Evolutionary conservation across 176 grass and related monocot genomes (phyloP).

Genomic region (Eleusine coracana): DNA sequence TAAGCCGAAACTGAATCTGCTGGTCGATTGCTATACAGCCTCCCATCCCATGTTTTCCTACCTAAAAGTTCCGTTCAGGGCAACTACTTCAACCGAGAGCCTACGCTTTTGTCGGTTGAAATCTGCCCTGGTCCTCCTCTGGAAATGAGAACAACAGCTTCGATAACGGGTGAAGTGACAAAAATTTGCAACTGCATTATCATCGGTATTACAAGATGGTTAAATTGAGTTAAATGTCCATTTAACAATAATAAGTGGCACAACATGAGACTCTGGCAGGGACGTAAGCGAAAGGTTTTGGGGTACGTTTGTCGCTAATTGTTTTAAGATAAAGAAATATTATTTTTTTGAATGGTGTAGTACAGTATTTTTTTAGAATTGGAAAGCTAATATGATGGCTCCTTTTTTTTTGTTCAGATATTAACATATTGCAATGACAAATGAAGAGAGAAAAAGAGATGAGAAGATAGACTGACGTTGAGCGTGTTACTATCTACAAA

Average conservation of each 20-base stretch:
- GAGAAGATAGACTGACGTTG: no score
- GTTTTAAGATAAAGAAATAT: no score
- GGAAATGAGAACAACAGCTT: conserved; percentile 1
- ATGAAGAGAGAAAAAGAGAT: no score
- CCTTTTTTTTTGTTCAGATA: no score
- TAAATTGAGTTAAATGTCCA: neutral
- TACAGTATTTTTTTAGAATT: no score
- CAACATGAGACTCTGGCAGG: no score
- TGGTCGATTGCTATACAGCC: neutral
- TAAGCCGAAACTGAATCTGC: conserved; percentile 3
- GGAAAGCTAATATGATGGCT: no score
- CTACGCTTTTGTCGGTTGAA: neutral
- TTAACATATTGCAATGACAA: no score
- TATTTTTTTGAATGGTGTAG: no score
- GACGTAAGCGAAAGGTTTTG: no score
- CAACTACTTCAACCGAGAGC: conserved; percentile 16
- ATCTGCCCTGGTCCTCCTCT: neutral
- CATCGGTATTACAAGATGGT: neutral
- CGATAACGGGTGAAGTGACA: neutral
- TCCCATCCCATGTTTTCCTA: conserved; percentile 18
- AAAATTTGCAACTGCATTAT: neutral
- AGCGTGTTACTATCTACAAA: no score
- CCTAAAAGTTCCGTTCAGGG: conserved; percentile 41
- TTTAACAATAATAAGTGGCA: neutral
- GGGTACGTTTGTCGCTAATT: no score